Evolutionary conservation across 176 grass and related monocot genomes (phyloP).

Genomic region (Avena sativa): DNA sequence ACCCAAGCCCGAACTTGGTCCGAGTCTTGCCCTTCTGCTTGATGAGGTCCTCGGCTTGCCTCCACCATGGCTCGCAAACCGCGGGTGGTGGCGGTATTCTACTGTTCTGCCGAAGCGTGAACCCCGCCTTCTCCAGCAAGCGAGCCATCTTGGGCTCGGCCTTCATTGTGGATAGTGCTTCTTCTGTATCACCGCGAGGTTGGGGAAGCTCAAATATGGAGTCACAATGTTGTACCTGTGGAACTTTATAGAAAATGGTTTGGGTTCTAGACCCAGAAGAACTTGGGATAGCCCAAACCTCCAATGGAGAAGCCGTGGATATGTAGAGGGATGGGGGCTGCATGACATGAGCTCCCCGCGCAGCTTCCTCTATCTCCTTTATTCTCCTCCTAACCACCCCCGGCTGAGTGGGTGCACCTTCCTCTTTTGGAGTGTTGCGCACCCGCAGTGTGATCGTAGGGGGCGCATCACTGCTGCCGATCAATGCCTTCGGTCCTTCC

Average conservation of each 20-base stretch:
- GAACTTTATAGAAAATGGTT: not conserved
- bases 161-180: not conserved
- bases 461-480: not conserved
- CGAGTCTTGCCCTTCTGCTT: not conserved
- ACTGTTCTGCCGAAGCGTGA: not conserved
- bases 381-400: not conserved
- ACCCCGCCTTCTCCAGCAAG: not conserved
- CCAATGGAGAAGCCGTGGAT: not conserved
- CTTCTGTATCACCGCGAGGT: not conserved
- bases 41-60: not conserved
- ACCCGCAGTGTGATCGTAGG: too few relatives aligned
- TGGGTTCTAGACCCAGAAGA: not conserved
- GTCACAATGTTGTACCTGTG: not conserved
- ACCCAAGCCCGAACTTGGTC: not conserved
- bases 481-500: not conserved
- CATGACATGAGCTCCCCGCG: not conserved
- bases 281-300: not conserved
- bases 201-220: not conserved
- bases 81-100: not conserved
- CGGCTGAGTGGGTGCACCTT: not conserved
- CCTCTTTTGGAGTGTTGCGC: not conserved
- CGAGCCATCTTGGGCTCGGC: not conserved
- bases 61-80: not conserved
- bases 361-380: not conserved
- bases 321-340: not conserved